Conservation (phyloP, 1,139 yeast genomes). For the Petasospora fabianii region DNA sequence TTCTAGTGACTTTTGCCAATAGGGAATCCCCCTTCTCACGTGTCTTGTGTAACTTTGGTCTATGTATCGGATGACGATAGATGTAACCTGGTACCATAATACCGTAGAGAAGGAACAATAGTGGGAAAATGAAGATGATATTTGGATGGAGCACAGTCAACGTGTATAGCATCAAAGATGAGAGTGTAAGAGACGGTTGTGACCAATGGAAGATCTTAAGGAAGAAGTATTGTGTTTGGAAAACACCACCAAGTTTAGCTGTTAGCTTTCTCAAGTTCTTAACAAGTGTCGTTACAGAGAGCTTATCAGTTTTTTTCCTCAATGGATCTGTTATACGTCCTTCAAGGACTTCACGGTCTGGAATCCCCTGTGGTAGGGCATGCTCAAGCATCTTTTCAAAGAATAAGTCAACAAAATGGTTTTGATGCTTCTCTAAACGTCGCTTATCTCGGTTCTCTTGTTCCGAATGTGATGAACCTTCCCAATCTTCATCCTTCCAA, state of each 20-base stretch:
- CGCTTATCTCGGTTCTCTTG: slow-evolving; percentile 14
- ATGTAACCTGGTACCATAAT: slow-evolving; percentile 70
- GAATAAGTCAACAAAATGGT: slow-evolving; percentile 56
- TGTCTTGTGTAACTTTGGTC: slow-evolving; percentile 40
- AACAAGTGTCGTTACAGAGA: slow-evolving; percentile 47
- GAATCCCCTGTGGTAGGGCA: slow-evolving; percentile 44
- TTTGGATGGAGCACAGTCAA: slow-evolving; percentile 68
- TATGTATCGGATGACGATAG: slow-evolving; percentile 61
- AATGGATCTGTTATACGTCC: slow-evolving; percentile 43
- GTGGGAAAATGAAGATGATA: slow-evolving; percentile 60
- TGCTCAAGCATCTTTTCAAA: slow-evolving; percentile 49
- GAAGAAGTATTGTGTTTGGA: slow-evolving; percentile 52
- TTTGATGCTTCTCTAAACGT: slow-evolving; percentile 23
- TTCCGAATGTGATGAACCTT: slow-evolving; percentile 5
- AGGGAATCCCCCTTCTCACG: slow-evolving; percentile 55
- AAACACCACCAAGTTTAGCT: slow-evolving; percentile 48
- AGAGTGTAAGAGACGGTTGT: slow-evolving; percentile 53
- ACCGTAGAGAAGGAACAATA: slow-evolving; percentile 52
- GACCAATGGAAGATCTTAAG: slow-evolving; percentile 61
- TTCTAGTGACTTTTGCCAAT: slow-evolving; percentile 45
- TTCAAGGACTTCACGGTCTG: slow-evolving; percentile 44
- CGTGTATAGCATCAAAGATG: slow-evolving; percentile 50
- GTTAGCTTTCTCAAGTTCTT: slow-evolving; percentile 52
- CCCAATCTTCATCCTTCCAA: slow-evolving; percentile 24
- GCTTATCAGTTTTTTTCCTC: slow-evolving; percentile 41